Evolutionary conservation across 2,329 filamentous ascomycete species (phyloP).

Genomic region (Phaeophleospora eucalypticola): DNA sequence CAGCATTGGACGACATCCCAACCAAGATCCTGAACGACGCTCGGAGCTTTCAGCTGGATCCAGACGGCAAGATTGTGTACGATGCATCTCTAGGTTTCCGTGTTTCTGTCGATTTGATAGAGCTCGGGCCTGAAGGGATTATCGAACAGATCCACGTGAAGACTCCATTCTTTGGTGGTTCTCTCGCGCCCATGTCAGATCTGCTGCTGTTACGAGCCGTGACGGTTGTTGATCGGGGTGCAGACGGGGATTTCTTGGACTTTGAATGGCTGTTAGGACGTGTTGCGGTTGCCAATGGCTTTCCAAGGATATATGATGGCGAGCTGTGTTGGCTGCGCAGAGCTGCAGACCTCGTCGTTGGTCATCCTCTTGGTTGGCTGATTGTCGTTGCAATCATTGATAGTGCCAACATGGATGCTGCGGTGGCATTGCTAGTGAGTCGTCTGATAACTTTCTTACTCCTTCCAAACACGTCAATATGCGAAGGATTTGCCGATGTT

Average conservation of each 20-base stretch:
- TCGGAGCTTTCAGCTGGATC: conserved; percentile 3
- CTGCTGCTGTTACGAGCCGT: conserved; percentile 13
- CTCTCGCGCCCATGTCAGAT: conserved; percentile 18
- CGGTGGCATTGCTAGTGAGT: neutral
- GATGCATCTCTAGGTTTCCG: conserved; percentile 20
- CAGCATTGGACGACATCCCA: conserved; percentile 1
- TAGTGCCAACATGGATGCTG: neutral
- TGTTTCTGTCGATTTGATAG: conserved; percentile 16
- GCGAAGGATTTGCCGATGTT: no score
- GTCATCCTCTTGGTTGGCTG: neutral
- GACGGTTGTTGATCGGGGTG: conserved; percentile 19
- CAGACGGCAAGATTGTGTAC: conserved; percentile 21
- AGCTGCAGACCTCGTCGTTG: neutral
- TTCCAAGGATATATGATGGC: neutral
- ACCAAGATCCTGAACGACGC: conserved; percentile 5
- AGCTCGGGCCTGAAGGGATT: conserved; percentile 7
- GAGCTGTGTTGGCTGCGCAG: neutral
- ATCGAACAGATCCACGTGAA: conserved; percentile 14
- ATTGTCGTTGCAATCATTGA: neutral
- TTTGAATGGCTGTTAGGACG: conserved; percentile 14
- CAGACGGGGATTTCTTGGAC: conserved; percentile 15
- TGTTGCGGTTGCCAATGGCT: neutral
- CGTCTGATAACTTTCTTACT: no score
- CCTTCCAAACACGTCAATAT: no score
- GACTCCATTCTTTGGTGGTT: conserved; percentile 13